Percentiles rank a stretch among this genome's conserved stretches.
Evolutionary conservation across 495 filamentous ascomycete genomes (phyloP).

Genomic region (Hypoxylon crocopeplum): DNA sequence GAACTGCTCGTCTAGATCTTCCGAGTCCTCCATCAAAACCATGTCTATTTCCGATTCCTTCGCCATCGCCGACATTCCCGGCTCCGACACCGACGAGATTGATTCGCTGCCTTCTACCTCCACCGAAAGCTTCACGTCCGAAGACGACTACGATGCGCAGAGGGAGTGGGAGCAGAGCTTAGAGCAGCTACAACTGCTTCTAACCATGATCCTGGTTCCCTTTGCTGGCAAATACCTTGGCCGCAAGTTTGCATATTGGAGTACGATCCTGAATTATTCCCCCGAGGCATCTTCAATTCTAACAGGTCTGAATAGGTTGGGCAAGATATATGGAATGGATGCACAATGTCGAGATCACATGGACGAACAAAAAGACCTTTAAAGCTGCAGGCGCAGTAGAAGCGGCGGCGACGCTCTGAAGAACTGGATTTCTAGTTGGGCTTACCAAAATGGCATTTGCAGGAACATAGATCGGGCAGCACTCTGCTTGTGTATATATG

Average conservation of each 20-base stretch:
- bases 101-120: conserved; percentile 81
- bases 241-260: conserved; percentile 94
- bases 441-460: conserved; percentile 2
- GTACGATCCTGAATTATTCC: conserved; percentile 55
- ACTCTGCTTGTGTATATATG: conserved; percentile 29
- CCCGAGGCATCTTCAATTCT: neutral
- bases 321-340: conserved; percentile 65
- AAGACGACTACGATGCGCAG: conserved; percentile 81
- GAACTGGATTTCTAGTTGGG: conserved; percentile 4
- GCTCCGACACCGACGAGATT: conserved; percentile 68
- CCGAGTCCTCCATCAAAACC: conserved; percentile 27
- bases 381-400: conserved; percentile 71
- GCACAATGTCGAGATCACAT: conserved; percentile 59
- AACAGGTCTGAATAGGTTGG: conserved; percentile 51
- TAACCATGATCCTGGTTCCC: conserved; percentile 93
- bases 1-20: neutral
- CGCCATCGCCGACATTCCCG: conserved; percentile 49
- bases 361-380: conserved; percentile 62
- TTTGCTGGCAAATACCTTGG: conserved; percentile 94
- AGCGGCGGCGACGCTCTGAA: conserved; percentile 73
- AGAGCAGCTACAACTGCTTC: conserved; percentile 87
- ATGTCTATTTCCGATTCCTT: conserved; percentile 54
- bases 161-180: conserved; percentile 91
- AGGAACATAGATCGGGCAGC: conserved; percentile 9
- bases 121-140: conserved; percentile 63